Base-by-base conservation (phyloP, 2,329 filamentous ascomycete genomes). In the Kalmusia sp. region DNA sequence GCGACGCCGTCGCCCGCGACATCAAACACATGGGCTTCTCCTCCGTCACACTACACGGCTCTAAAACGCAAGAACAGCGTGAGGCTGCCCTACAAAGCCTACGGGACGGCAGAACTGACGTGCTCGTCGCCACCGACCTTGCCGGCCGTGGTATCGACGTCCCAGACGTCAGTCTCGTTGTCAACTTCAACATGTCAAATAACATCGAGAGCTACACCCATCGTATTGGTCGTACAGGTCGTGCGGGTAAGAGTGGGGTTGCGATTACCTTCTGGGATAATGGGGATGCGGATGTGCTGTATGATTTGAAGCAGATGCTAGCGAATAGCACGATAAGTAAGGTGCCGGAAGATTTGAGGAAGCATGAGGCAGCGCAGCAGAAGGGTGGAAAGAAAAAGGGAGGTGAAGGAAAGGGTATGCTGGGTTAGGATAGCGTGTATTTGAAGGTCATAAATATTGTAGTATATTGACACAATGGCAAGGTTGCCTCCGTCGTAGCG, bases 161-260 rank as follows among this genome's bases (percentile, higher is more conserved):
- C 3, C 87, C 90, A 0, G 95, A 98, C 70, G 95, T 99, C 34
- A 91, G 86, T 57, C 84, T 99, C 55, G 95, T 99, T 52, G 84
- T 99, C 73, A 99, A 99, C 80, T 99, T 98, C 85, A 99, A 98
- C 82, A 98, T 99, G 95, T 90, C 95, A 0, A 87, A 80, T 11
- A 92, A 82, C 63, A 98, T 99, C 63, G 95, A 99, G 78, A 89
- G 86, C 70, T 99, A 99, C 74, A 98, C 93, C 2, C 95, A 99
- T 81, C 88, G 95, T 79, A 90, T 99, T 68, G 95, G 95, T 75
- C 89, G 95, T 79, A 99, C 95, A 1, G 95, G 95, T 82, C 90
- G 95, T 87, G 95, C 95, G 2, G 95, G 95, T 57, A 98, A 98
- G 85, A 93, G 86, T 64, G 95, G 95, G 88, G 88, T 96, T 45